Evolutionary conservation across 257 asterid species (phyloP), one percentile per base, ranked within the genome.

Genomic region (Salvia rosmarinus): DNA sequence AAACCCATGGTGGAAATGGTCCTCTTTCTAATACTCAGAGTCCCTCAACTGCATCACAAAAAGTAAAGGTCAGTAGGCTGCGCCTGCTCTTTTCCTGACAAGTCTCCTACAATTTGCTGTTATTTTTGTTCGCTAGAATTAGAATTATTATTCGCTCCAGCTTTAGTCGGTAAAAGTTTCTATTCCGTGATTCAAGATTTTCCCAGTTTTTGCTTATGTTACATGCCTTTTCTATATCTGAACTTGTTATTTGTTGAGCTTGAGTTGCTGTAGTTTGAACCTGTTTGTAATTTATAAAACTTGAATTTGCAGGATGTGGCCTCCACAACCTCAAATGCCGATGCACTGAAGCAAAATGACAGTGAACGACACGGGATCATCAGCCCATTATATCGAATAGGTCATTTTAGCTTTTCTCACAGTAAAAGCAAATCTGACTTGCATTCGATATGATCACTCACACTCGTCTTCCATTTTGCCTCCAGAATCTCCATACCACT

Each of bases 401-500:
- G 98, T 90, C 79, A 23, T 74, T 63, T 34, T 37, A 67, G 70
- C 71, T 57, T 35, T 40, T 55, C 14, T 52, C 4, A 14, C 12
- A 25, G 10, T 13, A 43, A 19, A 21, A 21, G 39, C 73, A 17
- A 17, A 14, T 21, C 17, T 39, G 13, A 8, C 71, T 35, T 61
- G 19, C 54, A 13, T 59, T 25, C 30, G 43, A 14, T 32, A 19
- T 25, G 30, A 23, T 17, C 60, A n/a, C 61, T 52, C 28, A 13
- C 25, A 34, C 58, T 57, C 39, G 17, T 76, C 40, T 70, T 49
- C 58, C 64, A 2, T 54, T 37, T 59, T 72, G 25, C 72, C 54
- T 46, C 5, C 82, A 90, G 97, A 82, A 78, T 80, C 47, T 72
- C 91, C 47, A 87, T 88, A 51, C 90, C 96, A 43, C 83, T 94